Evolutionary conservation across 768 basidiomycete species (phyloP), one percentile per base, ranked within the genome.

Genomic region (Sutorius australiensis): DNA sequence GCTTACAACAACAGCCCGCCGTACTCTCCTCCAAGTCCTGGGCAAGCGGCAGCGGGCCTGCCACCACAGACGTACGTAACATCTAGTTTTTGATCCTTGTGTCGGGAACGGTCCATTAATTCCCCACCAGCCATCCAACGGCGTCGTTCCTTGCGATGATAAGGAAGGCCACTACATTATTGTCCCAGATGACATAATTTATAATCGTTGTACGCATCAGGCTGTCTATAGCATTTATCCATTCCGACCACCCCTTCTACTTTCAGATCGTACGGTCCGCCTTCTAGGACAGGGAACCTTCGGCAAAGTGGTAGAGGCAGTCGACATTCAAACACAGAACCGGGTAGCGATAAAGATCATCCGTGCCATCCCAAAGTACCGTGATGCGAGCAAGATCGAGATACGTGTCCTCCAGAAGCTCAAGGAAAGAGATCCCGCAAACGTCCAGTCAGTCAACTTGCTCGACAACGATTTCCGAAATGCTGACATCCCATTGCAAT

Each of bases 161-260:
- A 90, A 95, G 73, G 97, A 99, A 67, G 97, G 97, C 13, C 97
- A 99, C 75, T 99, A 95, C 72, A 95, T 98, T 65, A 90, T 98
- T 67, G 84, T 86, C 54, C 83, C 88, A 47, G 91, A 92, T 71
- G 95, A 94, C 73, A 79, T 92, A 64, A 90, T 99, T 56, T 80
- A 84, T 66, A 78, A 80, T 61, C 87, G 90, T 62, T 95, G 95
- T 92, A 72, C 61, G 86, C 77, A 24, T 21, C 27, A 40, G 27
- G 47, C 52, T 43, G 47, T 33, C 12, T 49, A 46, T 42, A 47
- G 48, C 39, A 39, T 38, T 16, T 31, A 32, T 17, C 16, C 34
- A 42, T 46, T 54, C 50, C 54, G 38, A 69, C 64, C 36, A 62
- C 47, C 34, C 48, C 38, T 32, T 24, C 24, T 51, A 36, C 39